Percentiles rank a stretch among this genome's conserved stretches.
phyloP scores from a whole-genome alignment of 2,329 filamentous ascomycete species.

The Aspergillus flavus region DNA sequence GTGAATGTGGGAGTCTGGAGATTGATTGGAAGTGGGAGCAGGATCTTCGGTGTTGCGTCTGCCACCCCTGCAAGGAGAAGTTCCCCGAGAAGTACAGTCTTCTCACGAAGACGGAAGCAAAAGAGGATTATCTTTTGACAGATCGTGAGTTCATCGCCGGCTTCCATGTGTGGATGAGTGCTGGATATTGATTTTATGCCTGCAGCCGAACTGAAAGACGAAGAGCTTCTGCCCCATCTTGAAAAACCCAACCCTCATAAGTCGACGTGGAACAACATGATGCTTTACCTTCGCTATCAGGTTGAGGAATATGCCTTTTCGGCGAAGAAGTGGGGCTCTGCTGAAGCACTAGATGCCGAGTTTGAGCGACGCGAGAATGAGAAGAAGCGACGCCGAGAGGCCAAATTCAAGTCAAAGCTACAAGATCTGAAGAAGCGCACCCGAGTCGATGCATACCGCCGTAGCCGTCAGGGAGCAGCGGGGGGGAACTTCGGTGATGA shows the following conservation, averaged over 20 bases:
- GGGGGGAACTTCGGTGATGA: conserved; percentile 73
- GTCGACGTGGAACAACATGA: conserved; percentile 97
- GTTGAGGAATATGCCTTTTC: conserved; percentile 91
- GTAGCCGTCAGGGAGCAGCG: conserved; percentile 59
- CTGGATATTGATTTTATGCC: conserved; percentile 12
- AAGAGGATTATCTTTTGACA: conserved; percentile 92
- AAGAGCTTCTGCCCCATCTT: conserved; percentile 82
- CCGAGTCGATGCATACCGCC: conserved; percentile 82
- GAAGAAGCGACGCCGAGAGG: conserved; percentile 83
- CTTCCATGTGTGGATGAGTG: not conserved
- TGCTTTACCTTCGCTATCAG: conserved; percentile 90
- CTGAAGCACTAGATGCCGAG: conserved; percentile 83
- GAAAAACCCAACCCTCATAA: conserved; percentile 94
- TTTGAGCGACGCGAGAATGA: conserved; percentile 77
- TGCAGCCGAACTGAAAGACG: conserved; percentile 83
- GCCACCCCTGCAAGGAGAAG: conserved; percentile 84
- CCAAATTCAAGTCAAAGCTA: conserved; percentile 87
- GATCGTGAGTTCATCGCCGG: conserved; percentile 65
- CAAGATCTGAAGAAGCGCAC: conserved; percentile 92
- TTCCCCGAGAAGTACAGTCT: conserved; percentile 90
- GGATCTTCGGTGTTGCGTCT: conserved; percentile 74
- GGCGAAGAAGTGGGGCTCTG: conserved; percentile 82
- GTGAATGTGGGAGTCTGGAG: conserved; percentile 80
- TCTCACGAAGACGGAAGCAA: conserved; percentile 94
- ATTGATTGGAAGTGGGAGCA: conserved; percentile 97